Percentiles rank a stretch among this genome's conserved stretches.
Evolutionary conservation across 163 green algal genomes (phyloP).

Genomic region (Scenedesmus sp.): DNA sequence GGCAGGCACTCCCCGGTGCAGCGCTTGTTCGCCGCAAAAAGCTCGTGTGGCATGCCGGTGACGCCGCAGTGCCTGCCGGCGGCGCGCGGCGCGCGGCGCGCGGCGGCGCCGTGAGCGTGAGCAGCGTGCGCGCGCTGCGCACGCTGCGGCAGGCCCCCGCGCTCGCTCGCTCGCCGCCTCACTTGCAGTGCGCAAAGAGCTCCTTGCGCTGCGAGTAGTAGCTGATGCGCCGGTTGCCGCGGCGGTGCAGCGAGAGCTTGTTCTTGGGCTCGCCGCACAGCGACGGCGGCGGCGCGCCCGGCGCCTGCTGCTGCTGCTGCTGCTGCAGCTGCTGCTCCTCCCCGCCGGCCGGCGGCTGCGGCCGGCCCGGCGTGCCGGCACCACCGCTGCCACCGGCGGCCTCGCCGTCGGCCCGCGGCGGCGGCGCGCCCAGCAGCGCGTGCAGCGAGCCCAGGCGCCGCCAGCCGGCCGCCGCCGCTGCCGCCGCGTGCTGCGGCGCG

Average conservation of each 20-base stretch:
- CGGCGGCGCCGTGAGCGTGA: background rate
- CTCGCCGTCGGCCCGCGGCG: background rate
- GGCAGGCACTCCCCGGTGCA: slow-evolving; percentile 54
- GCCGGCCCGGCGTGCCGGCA: background rate
- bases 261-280: slow-evolving; percentile 41
- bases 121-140: background rate
- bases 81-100: background rate
- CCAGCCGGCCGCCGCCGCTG: background rate
- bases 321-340: slow-evolving; percentile 1
- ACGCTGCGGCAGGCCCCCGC: background rate
- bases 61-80: slow-evolving; percentile 46
- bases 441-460: background rate
- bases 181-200: slow-evolving; percentile 53
- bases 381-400: slow-evolving; percentile 10
- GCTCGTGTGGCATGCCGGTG: slow-evolving; percentile 28
- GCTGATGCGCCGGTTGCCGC: slow-evolving; percentile 53
- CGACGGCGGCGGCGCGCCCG: background rate
- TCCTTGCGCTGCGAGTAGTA: slow-evolving; percentile 52
- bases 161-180: background rate
- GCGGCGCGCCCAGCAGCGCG: background rate
- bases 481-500: too few relatives aligned
- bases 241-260: slow-evolving; percentile 36
- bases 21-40: slow-evolving; percentile 43
- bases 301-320: background rate
- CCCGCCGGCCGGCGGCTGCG: background rate